Base-by-base conservation (phyloP, 1,284 basidiomycete genomes). In the Neolentinus lepideus region DNA sequence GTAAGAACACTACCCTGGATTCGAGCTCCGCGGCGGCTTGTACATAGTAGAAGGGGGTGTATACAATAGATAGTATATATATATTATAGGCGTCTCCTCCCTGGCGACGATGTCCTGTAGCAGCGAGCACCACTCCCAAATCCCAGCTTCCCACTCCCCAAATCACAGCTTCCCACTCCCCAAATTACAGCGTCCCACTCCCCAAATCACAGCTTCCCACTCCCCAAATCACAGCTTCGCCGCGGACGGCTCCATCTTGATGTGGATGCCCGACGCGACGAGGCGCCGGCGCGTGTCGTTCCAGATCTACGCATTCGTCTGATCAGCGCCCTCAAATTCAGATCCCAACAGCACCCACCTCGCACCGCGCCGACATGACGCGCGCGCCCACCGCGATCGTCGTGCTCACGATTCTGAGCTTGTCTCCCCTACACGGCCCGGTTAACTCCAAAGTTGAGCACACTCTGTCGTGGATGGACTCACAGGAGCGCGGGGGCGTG, bases 291-390 rank as follows among this genome's bases (percentile, higher is more conserved):
- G 71, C 2, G 74, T 78, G 24, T 63, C 68, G 52, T 80, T 77
- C 81, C 81, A 83, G 45, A 83, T 77, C 81, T 83, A 56, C n/a
- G n/a, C n/a, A n/a, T n/a, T 24, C n/a, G 21, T 29, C 38, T 31
- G 4, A 6, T 31, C 29, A 31, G 6, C 12, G 12, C 29, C 4
- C 6, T 31, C 29, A 31, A 31, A 6, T 6, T 31, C n/a, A n/a
- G n/a, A n/a, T n/a, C n/a, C n/a, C n/a, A n/a, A n/a, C n/a, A n/a
- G n/a, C n/a, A n/a, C n/a, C 60, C 60, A 80, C 81, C 69, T 83
- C 81, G 53, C 71, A 72, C 9, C 77, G 71, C 3, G 71, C 72
- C 25, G 74, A 75, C 58, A 72, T 65, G 9, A 70, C 63, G 35
- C 76, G 71, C 2, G 66, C 51, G 2, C 78, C 80, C 2, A 76